These are phyloP conservation scores for Apiospora kogelbergensis DNA, from an alignment of 2,329 filamentous ascomycete species.

Conservation along the genomic window DNA sequence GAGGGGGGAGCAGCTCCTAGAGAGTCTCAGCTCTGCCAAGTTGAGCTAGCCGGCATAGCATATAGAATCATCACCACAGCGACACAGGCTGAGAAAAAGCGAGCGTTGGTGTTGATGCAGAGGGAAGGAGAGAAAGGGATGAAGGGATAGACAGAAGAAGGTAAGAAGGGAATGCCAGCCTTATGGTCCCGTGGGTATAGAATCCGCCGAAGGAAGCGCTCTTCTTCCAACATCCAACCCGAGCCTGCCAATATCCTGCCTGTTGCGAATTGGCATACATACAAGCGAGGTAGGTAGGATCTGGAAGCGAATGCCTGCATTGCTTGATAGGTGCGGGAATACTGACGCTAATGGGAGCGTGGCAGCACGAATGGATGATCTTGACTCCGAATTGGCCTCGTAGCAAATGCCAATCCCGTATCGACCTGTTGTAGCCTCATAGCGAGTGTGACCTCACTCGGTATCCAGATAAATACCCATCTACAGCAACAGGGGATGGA, in stretches of 20 bases:
- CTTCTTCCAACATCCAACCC: not conserved
- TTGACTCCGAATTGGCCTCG: not conserved
- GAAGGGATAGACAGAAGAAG: too few relatives aligned
- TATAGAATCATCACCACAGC: not conserved
- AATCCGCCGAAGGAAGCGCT: not conserved
- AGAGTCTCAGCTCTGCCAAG: not conserved
- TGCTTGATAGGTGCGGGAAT: constrained; percentile 1
- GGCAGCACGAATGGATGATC: not conserved
- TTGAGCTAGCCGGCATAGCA: not conserved
- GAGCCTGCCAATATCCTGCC: not conserved
- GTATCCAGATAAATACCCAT: not conserved
- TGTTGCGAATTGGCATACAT: not conserved
- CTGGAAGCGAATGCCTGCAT: not conserved
- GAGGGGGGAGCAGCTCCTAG: not conserved
- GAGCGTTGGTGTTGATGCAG: too few relatives aligned
- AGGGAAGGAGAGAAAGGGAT: too few relatives aligned
- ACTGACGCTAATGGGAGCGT: not conserved
- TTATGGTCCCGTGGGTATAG: too few relatives aligned
- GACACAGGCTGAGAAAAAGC: not conserved
- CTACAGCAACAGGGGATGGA: not conserved
- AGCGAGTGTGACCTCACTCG: not conserved
- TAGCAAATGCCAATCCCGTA: not conserved
- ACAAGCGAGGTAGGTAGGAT: not conserved
- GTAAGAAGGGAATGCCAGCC: too few relatives aligned
- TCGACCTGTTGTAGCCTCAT: not conserved